phyloP scores from a whole-genome alignment of 495 filamentous ascomycete genomes.

The Symbiotaphrina buchneri region DNA sequence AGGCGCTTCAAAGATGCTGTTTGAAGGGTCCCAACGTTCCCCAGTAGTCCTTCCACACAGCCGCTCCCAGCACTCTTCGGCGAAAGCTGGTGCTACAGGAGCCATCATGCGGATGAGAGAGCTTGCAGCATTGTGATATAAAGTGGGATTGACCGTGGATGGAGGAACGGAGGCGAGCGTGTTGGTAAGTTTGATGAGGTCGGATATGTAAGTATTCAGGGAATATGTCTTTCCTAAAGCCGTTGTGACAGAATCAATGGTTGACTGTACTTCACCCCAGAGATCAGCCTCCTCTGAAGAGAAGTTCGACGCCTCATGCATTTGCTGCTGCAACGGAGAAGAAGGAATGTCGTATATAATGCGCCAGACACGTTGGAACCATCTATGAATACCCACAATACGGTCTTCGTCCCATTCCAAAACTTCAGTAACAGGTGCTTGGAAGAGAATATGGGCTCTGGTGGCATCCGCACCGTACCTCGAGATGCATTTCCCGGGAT shows the following conservation, averaged over 20 bases:
- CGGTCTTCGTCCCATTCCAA: conserved; percentile 76
- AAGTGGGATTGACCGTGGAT: conserved; percentile 9
- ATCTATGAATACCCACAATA: conserved; percentile 60
- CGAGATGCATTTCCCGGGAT: conserved; percentile 44
- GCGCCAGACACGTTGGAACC: conserved; percentile 45
- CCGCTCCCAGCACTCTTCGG: conserved; percentile 58
- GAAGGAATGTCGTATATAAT: conserved; percentile 18
- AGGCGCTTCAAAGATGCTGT: conserved; percentile 23
- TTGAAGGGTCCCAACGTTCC: not conserved
- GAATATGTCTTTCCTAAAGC: conserved; percentile 47
- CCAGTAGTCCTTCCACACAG: conserved; percentile 21
- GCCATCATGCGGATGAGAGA: conserved; percentile 46
- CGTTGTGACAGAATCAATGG: conserved; percentile 40
- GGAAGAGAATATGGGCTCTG: conserved; percentile 69
- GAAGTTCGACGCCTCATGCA: not conserved
- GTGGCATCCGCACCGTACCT: conserved; percentile 69
- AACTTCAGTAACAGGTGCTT: conserved; percentile 60
- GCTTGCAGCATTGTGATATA: conserved; percentile 12
- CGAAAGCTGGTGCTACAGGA: conserved; percentile 53
- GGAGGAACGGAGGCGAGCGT: conserved; percentile 19
- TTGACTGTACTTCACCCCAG: conserved; percentile 38
- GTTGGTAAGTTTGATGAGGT: conserved; percentile 63
- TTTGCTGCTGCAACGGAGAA: not conserved
- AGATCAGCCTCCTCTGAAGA: conserved; percentile 24
- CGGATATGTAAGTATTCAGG: conserved; percentile 63